Percentiles rank a stretch among this genome's conserved stretches.
Evolutionary conservation across 176 grass and related monocot genomes (phyloP).

Genomic region (Eleusine indica): DNA sequence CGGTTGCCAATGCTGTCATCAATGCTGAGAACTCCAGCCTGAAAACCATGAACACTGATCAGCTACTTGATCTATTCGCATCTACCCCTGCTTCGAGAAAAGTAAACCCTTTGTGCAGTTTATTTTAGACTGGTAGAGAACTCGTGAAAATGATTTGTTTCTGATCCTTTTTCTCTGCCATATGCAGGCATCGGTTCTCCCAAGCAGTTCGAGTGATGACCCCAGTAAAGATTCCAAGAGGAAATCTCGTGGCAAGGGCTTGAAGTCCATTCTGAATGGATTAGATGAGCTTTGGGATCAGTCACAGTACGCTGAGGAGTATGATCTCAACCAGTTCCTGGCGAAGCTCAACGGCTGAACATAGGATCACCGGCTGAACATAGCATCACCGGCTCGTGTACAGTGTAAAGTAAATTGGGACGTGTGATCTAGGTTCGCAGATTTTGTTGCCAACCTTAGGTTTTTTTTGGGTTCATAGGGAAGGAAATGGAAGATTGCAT

Average conservation of each 20-base stretch:
- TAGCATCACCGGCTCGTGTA: slow-evolving; percentile 53
- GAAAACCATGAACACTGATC: slow-evolving; percentile 96
- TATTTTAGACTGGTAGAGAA: background rate
- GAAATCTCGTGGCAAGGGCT: slow-evolving; percentile 67
- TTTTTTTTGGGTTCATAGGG: slow-evolving; percentile 49
- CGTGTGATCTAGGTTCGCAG: slow-evolving; percentile 33
- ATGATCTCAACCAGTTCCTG: slow-evolving; percentile 82
- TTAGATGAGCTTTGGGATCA: slow-evolving; percentile 93
- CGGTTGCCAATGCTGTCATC: slow-evolving; percentile 91
- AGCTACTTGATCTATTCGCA: slow-evolving; percentile 93
- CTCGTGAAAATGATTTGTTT: background rate
- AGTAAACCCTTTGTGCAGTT: slow-evolving; percentile 45
- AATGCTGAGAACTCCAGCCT: slow-evolving; percentile 91
- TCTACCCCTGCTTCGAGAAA: slow-evolving; percentile 79
- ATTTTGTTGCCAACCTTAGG: slow-evolving; percentile 44
- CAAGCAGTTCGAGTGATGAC: slow-evolving; percentile 51
- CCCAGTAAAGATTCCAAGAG: slow-evolving; percentile 54
- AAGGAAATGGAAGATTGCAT: slow-evolving; percentile 44
- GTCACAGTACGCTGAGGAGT: slow-evolving; percentile 88
- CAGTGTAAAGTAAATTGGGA: slow-evolving; percentile 76
- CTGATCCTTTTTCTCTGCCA: background rate
- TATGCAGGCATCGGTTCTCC: slow-evolving; percentile 58
- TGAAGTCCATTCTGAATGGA: slow-evolving; percentile 82
- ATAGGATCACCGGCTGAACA: background rate
- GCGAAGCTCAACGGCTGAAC: slow-evolving; percentile 78